Evolutionary conservation across 2,329 filamentous ascomycete species (phyloP).

Genomic region (Penicillium crustosum): DNA sequence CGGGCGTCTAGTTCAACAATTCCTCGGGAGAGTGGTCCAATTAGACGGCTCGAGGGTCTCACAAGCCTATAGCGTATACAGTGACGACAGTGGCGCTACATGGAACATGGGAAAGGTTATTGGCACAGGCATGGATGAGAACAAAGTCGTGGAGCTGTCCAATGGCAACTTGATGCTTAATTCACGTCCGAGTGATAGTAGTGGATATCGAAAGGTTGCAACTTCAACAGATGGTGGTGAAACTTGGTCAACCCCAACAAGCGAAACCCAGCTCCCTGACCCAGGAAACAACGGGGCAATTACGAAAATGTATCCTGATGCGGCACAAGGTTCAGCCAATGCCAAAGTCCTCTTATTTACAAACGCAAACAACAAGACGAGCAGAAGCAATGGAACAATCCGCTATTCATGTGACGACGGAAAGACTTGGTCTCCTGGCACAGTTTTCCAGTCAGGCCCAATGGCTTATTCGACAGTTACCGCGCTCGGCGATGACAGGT

Average conservation of each 20-base stretch:
- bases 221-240: background rate
- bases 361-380: background rate
- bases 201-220: background rate
- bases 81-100: background rate
- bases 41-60: background rate
- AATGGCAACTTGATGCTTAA: background rate
- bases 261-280: background rate
- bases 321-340: background rate
- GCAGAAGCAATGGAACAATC: background rate
- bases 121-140: background rate
- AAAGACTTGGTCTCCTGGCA: background rate
- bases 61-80: background rate
- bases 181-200: background rate
- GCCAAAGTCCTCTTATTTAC: background rate
- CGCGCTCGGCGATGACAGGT: background rate
- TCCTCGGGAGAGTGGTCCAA: background rate
- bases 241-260: background rate
- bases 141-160: background rate
- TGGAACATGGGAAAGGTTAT: background rate
- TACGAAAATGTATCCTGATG: background rate
- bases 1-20: background rate
- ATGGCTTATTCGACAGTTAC: background rate
- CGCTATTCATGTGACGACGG: background rate
- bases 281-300: background rate
- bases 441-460: background rate